Evolutionary conservation across 495 filamentous ascomycete species (phyloP), one percentile per base, ranked within the genome.

Genomic region (Penicillium fimorum): DNA sequence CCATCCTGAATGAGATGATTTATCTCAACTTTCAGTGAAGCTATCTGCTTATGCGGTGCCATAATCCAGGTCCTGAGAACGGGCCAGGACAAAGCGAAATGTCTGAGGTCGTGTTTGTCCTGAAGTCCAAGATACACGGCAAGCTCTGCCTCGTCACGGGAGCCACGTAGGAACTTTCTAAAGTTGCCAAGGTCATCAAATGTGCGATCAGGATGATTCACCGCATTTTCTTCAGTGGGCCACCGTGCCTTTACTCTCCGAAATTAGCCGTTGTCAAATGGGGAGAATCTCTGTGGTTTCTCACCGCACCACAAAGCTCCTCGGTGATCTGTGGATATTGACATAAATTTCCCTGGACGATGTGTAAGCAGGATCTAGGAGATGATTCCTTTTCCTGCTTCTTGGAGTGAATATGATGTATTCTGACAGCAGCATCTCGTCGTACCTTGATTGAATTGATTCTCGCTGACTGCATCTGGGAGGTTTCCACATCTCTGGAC

Each of bases 51-150:
- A 15, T 29, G 44, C 3, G 44, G 44, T 9, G 44, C 44, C 6
- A 1, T n/a, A 0, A 30, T 17, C 44, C 44, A 47, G 5, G 44
- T 30, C n/a, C 30, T 47, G 13, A 47, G 29, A 8, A 47, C 12
- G 8, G 44, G 44, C 44, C 25, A 47, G 44, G 44, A 47, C 1
- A 47, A 29, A n/a, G 44, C 44, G 13, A 47, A 47, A 17, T 47
- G 44, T 5, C 44, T n/a, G 15, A 47, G 24, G 25, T 47, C 44
- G 13, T 17, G 12, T 47, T 47, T 47, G 18, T 22, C 18, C 20
- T 22, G 41, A 4, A 43, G 20, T 43, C 41, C 41, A 13, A 43
- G 41, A 11, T 47, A 47, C 7, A 27, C 20, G 6, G 25, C 44
- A 11, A 47, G 44, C 15, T 29, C n/a, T 29, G 44, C 44, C 7